Evolutionary conservation across 805 yeast species (phyloP), one percentile per base, ranked within the genome.

Genomic region (Suhomyces emberorum): DNA sequence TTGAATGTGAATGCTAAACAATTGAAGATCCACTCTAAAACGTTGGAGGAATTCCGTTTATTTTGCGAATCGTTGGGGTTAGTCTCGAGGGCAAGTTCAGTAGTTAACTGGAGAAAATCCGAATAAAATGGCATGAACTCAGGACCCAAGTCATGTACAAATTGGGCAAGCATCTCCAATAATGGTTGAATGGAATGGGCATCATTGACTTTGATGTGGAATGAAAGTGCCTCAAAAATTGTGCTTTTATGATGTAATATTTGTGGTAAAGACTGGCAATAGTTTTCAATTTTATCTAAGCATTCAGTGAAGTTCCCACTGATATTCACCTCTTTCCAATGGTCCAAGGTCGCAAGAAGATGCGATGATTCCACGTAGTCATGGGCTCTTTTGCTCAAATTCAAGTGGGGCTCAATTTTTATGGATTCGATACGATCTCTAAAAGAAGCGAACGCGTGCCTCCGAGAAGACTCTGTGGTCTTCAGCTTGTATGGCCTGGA

Each of bases 121-220:
- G 63, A 63, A 52, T 87, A 88, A 51, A 66, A 88, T 7, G 75
- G 76, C 67, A 88, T 73, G 52, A 89, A 93, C 48, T 91, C 98
- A 2, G 91, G 82, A 7, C 96, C 97, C 43, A 91, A 64, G 64
- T 91, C 98, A 49, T 87, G 96, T 27, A 88, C 81, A 49, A 93
- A 83, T 52, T 88, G 95, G 0, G 95, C 76, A 16, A 88, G 57
- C 36, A 65, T 55, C 54, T 93, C 98, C 34, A 88, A 59, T 19
- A 87, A 54, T 3, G 98, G 91, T 56, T 88, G 93, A 30, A 85
- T 62, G 1, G 96, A 78, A 38, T 82, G 65, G 15, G 71, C 70
- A 54, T 93, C 95, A 42, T 80, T 76, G 24, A 66, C 61, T 12
- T 57, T 50, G 25, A 83, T 71, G 38, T 74, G 72, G 7, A 44